phyloP scores from a whole-genome alignment of 805 yeast species.

The Helenozyma rhizophorensis region DNA sequence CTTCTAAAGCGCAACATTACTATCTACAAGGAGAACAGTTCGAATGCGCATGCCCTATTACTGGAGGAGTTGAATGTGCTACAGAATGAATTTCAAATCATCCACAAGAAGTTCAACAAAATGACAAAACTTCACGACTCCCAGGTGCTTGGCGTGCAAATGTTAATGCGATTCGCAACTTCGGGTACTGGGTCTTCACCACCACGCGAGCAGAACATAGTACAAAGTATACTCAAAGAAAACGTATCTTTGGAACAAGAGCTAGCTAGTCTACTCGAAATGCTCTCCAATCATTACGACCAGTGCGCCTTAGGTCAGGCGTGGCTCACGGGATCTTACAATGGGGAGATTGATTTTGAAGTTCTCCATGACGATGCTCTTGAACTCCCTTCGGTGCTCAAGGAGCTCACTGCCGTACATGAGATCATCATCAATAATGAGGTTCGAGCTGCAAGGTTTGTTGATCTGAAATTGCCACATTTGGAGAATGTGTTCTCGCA shows the following conservation, averaged over 20 bases:
- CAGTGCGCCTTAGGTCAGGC: constrained; percentile 53
- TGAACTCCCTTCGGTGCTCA: constrained; percentile 56
- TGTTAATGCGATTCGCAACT: constrained; percentile 2
- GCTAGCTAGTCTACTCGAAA: constrained; percentile 62
- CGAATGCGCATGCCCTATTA: constrained; percentile 2
- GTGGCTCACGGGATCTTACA: constrained; percentile 5
- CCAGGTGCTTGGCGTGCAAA: constrained; percentile 8
- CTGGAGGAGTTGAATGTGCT: constrained; percentile 1
- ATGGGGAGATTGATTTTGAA: constrained; percentile 34
- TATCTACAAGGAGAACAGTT: constrained; percentile 23
- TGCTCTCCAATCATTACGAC: constrained; percentile 79
- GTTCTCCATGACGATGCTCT: constrained; percentile 49
- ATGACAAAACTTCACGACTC: constrained; percentile 12
- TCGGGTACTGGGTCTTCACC: constrained; percentile 1
- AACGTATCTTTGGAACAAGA: constrained; percentile 57
- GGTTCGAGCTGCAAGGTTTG: constrained; percentile 23
- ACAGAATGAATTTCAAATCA: constrained; percentile 1
- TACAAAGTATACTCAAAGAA: constrained; percentile 20
- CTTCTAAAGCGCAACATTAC: constrained; percentile 22
- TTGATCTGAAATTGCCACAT: constrained; percentile 10
- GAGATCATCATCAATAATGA: constrained; percentile 35
- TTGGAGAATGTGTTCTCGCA: constrained; percentile 13
- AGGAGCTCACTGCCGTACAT: constrained; percentile 24
- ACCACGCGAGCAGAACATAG: constrained; percentile 3
- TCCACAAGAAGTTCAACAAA: constrained; percentile 12